phyloP scores from a whole-genome alignment of 306 rosid species.

The Malus asiatica region DNA sequence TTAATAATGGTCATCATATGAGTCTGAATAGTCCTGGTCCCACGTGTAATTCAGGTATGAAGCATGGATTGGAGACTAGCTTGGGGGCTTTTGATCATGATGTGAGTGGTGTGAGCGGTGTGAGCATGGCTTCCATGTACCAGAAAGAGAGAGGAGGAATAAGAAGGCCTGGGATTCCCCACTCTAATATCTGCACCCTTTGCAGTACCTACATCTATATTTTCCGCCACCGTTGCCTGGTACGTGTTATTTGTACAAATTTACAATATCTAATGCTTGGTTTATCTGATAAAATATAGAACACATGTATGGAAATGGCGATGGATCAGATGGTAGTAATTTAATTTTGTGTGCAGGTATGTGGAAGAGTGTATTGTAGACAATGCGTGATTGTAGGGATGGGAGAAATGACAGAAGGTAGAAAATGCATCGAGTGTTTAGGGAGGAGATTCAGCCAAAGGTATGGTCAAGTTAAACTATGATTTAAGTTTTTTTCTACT shows the following conservation, averaged over 20 bases:
- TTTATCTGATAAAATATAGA: background rate
- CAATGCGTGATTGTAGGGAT: slow-evolving; percentile 63
- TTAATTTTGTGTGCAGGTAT: slow-evolving; percentile 44
- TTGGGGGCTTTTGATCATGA: slow-evolving; percentile 15
- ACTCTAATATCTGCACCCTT: slow-evolving; percentile 69
- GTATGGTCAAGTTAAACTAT: slow-evolving; percentile 16
- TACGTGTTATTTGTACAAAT: slow-evolving; percentile 11
- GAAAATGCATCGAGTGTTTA: slow-evolving; percentile 73
- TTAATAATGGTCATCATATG: background rate
- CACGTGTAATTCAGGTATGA: background rate
- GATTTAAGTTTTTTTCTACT: background rate
- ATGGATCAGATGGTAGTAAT: background rate
- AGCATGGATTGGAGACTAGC: slow-evolving; percentile 23
- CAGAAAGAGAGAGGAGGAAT: slow-evolving; percentile 24
- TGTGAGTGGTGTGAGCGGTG: slow-evolving; percentile 36
- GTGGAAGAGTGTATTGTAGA: slow-evolving; percentile 88
- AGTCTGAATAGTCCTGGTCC: background rate
- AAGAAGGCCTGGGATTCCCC: slow-evolving; percentile 72
- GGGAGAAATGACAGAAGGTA: slow-evolving; percentile 90
- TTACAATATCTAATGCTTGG: background rate
- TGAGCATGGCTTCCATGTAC: slow-evolving; percentile 25
- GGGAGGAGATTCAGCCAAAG: slow-evolving; percentile 86
- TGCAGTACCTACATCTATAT: slow-evolving; percentile 53
- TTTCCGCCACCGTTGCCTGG: slow-evolving; percentile 77
- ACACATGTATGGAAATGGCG: background rate